Percentiles rank a stretch among this genome's conserved stretches.
These are phyloP conservation scores for Incumbomyces delicatus DNA, from an alignment of 2,329 filamentous ascomycete species.

Conservation along the genomic window DNA sequence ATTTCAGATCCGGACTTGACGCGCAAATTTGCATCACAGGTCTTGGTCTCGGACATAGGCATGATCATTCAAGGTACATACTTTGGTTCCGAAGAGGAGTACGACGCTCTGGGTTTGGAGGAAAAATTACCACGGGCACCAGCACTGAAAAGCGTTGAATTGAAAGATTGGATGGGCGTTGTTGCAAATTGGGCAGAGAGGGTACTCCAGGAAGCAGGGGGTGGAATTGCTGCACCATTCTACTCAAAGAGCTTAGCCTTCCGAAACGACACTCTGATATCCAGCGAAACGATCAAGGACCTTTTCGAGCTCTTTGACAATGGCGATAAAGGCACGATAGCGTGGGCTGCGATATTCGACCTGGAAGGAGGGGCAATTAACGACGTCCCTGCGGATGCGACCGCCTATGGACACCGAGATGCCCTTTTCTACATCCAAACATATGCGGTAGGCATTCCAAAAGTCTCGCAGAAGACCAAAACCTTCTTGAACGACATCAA, in stretches of 20 bases:
- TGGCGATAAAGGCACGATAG: constrained; percentile 40
- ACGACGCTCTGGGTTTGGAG: constrained; percentile 29
- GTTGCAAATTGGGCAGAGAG: constrained; percentile 22
- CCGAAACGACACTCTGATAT: constrained; percentile 39
- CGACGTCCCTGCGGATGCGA: constrained; percentile 46
- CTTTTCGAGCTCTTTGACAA: constrained; percentile 47
- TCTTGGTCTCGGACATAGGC: constrained; percentile 46
- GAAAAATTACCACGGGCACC: constrained; percentile 20
- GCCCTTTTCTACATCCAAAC: constrained; percentile 55
- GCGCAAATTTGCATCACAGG: constrained; percentile 48
- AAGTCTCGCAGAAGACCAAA: constrained; percentile 35
- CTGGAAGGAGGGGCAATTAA: constrained; percentile 50
- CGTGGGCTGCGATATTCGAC: constrained; percentile 57
- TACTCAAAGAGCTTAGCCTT: constrained; percentile 51
- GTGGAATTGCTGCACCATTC: constrained; percentile 42
- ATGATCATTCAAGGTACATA: constrained; percentile 51
- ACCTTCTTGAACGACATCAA: constrained; percentile 46
- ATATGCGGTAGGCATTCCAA: constrained; percentile 45
- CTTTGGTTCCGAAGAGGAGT: constrained; percentile 51
- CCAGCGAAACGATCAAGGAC: constrained; percentile 35
- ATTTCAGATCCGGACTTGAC: constrained; percentile 46
- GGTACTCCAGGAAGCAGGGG: constrained; percentile 17
- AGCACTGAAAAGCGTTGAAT: constrained; percentile 20
- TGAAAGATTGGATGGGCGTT: constrained; percentile 25
- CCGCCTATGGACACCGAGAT: constrained; percentile 55